Conservation (phyloP, 1,284 basidiomycete species). For the Heimioporus punctisporus region DNA sequence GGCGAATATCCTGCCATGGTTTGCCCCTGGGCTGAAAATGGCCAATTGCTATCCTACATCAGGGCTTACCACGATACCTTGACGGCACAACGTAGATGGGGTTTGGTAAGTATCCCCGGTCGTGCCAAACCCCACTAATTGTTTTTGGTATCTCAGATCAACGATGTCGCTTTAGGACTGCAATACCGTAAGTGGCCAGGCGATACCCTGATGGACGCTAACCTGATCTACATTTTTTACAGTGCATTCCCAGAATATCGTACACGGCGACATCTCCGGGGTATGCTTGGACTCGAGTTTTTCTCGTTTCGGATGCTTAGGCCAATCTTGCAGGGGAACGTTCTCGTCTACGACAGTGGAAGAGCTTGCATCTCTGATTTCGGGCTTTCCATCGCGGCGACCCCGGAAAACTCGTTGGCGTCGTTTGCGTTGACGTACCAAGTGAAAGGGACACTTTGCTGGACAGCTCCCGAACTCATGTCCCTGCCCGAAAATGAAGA, state of each 20-base stretch:
- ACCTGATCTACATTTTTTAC: neutral
- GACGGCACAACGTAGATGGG: slow-evolving; percentile 10
- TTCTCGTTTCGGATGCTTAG: too few species aligned
- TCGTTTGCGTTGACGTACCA: slow-evolving; percentile 14
- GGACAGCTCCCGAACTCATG: slow-evolving; percentile 24
- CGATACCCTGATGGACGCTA: too few species aligned
- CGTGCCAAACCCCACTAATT: too few species aligned
- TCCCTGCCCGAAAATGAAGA: neutral
- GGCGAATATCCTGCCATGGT: slow-evolving; percentile 29
- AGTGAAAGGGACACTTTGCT: slow-evolving; percentile 18
- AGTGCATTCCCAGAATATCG: slow-evolving; percentile 25
- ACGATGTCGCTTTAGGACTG: slow-evolving; percentile 27
- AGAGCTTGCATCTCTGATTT: slow-evolving; percentile 27
- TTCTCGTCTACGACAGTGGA: slow-evolving; percentile 19
- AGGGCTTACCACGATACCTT: slow-evolving; percentile 5
- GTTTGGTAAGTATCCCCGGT: slow-evolving; percentile 17
- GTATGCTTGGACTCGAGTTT: slow-evolving; percentile 11
- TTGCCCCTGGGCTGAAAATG: slow-evolving; percentile 10
- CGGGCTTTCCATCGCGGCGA: slow-evolving; percentile 9
- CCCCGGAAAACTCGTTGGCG: slow-evolving; percentile 10
- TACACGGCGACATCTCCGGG: slow-evolving; percentile 33
- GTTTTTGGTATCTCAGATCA: slow-evolving; percentile 10
- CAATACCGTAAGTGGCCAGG: slow-evolving; percentile 20
- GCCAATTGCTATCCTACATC: slow-evolving; percentile 16
- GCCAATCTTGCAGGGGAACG: slow-evolving; percentile 20